Base-by-base conservation (phyloP, 345 rosid species). In the Brassica carinata region DNA sequence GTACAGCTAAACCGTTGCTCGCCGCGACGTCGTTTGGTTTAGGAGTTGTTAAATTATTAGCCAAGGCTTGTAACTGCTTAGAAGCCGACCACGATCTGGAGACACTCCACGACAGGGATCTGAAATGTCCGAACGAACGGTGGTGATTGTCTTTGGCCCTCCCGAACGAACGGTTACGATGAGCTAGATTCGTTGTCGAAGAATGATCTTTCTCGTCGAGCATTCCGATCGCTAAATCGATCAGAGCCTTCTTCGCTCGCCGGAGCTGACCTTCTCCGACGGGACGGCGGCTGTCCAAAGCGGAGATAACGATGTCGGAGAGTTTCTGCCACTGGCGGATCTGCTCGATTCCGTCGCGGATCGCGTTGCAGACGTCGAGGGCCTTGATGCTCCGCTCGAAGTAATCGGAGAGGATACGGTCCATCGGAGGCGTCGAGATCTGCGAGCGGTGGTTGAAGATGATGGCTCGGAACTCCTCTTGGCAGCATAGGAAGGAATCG, bases 61-160 rank as follows among this genome's bases (percentile, higher is more conserved):
- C 94, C 14, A 96, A 86, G 0, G 96, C 92, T 83, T 89, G 96
- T 34, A 96, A 84, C 85, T 93, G 97, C 86, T 86, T 88, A 1
- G 99, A 90, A 4, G 99, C 99, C 2, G 99, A 96, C 99, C 99
- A 96, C 0, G 99, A 91, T 83, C 97, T 83, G 1, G 99, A 96
- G 2, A 96, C 97, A 67, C 98, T 96, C 99, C 99, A 93, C 0
- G 99, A 95, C 57, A 93, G 80, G 7, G 99, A 96, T 69, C 98
- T 76, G 79, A 89, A 91, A 85, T 92, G 97, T n/a, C 88, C 94
- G 2, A 87, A 30, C 10, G 82, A 85, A 17, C 72, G 76, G 79
- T 81, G 67, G 68, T 75, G 75, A 9, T 2, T 85, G 40, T 87
- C 89, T 77, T 63, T 85, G 76, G 66, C 71, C 15, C 96, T 84